Conservation (phyloP, 768 basidiomycete genomes). For the Macrolepiota dolichaula region DNA sequence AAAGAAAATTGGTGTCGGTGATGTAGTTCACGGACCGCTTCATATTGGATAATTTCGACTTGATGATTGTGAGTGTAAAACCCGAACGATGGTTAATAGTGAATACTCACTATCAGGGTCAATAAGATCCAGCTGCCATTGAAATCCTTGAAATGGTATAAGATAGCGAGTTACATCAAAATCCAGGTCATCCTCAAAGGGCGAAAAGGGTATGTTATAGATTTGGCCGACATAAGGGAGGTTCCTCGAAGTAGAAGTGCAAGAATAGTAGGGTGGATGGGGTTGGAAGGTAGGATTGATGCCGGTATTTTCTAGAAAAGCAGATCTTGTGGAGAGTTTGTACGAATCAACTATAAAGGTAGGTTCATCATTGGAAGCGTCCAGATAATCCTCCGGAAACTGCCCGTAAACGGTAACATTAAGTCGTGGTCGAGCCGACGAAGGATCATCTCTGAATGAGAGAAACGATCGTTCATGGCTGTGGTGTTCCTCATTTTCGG, state of each 20-base stretch:
- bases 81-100: neutral
- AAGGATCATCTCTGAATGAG: neutral
- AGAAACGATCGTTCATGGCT: conserved; percentile 4
- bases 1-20: conserved; percentile 24
- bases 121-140: conserved; percentile 32
- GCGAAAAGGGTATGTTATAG: conserved; percentile 29
- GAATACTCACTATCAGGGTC: conserved; percentile 48
- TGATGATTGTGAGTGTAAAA: neutral
- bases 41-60: conserved; percentile 50
- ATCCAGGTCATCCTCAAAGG: conserved; percentile 42
- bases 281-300: conserved; percentile 3
- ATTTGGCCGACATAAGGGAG: conserved; percentile 12
- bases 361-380: neutral
- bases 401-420: neutral
- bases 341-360: neutral
- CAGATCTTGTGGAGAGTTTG: neutral
- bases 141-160: conserved; percentile 22
- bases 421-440: neutral
- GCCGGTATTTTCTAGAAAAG: neutral
- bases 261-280: conserved; percentile 39
- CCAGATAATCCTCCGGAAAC: conserved; percentile 5
- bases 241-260: conserved; percentile 38
- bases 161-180: conserved; percentile 33
- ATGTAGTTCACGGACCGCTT: conserved; percentile 38
- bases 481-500: neutral